These are phyloP conservation scores for Yamadazyma takamatsuzukensis DNA, from an alignment of 805 yeast genomes.

Conservation along the genomic window DNA sequence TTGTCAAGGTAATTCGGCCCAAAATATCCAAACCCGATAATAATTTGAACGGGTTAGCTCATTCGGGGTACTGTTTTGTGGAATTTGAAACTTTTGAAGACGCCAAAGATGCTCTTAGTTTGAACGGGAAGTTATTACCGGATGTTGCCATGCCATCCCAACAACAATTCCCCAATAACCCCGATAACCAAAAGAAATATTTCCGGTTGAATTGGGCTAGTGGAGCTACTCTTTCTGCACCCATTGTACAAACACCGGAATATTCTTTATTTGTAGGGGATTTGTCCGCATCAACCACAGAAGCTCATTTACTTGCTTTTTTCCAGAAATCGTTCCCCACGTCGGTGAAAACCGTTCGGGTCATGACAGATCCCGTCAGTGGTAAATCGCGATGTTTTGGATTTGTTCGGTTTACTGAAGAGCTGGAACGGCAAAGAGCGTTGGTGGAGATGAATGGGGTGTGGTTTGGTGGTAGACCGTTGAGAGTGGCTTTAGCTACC, in stretches of 20 bases:
- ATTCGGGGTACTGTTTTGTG: constrained; percentile 70
- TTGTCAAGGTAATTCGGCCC: constrained; percentile 63
- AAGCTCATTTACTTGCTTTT: constrained; percentile 69
- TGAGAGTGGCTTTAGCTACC: constrained; percentile 76
- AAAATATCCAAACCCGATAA: constrained; percentile 22
- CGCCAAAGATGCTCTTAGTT: constrained; percentile 63
- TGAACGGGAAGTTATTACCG: constrained; percentile 66
- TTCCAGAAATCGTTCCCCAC: constrained; percentile 62
- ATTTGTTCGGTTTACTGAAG: constrained; percentile 71
- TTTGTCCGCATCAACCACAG: constrained; percentile 72
- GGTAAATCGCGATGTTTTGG: constrained; percentile 80
- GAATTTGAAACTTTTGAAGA: constrained; percentile 68
- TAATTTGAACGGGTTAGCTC: constrained; percentile 20
- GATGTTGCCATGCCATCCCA: constrained; percentile 48
- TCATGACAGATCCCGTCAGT: constrained; percentile 80
- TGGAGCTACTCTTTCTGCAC: constrained; percentile 72
- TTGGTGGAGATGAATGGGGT: constrained; percentile 73
- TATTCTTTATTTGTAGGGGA: constrained; percentile 82
- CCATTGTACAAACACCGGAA: constrained; percentile 71
- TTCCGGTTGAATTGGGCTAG: constrained; percentile 83
- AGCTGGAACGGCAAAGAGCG: constrained; percentile 65
- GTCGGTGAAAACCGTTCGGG: constrained; percentile 74
- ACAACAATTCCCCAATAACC: constrained; percentile 35
- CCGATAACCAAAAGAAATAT: constrained; percentile 51
- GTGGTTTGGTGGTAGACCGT: constrained; percentile 74